A percentile compares a stretch with the other conserved stretches of the same genome.
phyloP scores from a whole-genome alignment of 2,329 filamentous ascomycete genomes.

The Cladosporium sp. region DNA sequence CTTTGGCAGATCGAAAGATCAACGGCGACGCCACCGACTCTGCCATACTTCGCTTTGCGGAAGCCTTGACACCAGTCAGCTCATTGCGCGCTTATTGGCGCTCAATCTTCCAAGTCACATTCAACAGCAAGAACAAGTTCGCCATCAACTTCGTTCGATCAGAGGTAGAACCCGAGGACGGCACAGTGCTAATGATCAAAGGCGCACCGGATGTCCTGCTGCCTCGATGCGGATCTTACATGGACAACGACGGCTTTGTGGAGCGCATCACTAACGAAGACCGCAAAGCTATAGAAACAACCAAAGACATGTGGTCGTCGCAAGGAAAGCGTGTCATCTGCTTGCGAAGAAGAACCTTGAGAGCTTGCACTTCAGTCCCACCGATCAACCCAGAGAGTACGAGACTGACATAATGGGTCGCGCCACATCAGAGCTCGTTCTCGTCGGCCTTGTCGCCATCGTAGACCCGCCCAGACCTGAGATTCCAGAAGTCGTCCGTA shows the following conservation, averaged over 20 bases:
- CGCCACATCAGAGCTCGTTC: constrained; percentile 44
- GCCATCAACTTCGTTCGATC: constrained; percentile 62
- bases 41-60: constrained; percentile 68
- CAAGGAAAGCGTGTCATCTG: constrained; percentile 66
- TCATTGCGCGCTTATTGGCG: constrained; percentile 61
- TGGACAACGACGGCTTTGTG: constrained; percentile 53
- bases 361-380: constrained; percentile 54
- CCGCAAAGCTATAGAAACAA: constrained; percentile 50
- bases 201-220: constrained; percentile 73
- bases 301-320: constrained; percentile 66
- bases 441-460: constrained; percentile 56
- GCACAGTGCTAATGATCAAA: constrained; percentile 66
- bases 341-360: constrained; percentile 51
- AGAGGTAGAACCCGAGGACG: constrained; percentile 21
- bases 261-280: constrained; percentile 50
- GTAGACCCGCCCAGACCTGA: constrained; percentile 59
- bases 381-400: constrained; percentile 50
- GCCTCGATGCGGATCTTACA: constrained; percentile 55
- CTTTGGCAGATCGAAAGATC: constrained; percentile 59
- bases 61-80: constrained; percentile 57
- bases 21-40: constrained; percentile 75
- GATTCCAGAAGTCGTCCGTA: constrained; percentile 57
- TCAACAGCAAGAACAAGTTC: constrained; percentile 79
- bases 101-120: constrained; percentile 64
- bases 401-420: constrained; percentile 55